A percentile compares a stretch with the other conserved stretches of the same genome.
Evolutionary conservation across 1,139 yeast genomes (phyloP).

Genomic region (Lizanozyma gosingica): DNA sequence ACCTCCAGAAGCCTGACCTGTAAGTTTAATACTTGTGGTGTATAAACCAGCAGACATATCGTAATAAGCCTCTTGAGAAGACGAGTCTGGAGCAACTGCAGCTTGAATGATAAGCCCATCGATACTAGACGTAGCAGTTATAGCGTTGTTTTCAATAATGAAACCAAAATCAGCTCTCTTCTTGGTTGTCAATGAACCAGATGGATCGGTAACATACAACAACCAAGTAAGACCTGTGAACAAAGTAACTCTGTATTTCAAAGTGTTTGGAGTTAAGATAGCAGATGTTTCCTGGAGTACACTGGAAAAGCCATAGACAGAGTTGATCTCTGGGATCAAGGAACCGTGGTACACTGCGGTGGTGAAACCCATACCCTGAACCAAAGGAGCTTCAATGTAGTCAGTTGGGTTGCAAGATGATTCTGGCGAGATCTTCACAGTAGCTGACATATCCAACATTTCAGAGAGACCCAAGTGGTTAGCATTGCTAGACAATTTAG

Average conservation of each 20-base stretch:
- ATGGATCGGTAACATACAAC: conserved; percentile 27
- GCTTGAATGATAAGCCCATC: conserved; percentile 55
- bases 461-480: conserved; percentile 37
- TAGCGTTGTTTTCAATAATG: neutral
- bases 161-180: neutral
- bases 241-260: conserved; percentile 31
- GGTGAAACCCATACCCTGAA: conserved; percentile 67
- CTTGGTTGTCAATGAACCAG: conserved; percentile 2
- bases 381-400: conserved; percentile 29
- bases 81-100: conserved; percentile 41
- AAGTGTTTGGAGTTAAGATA: conserved; percentile 2
- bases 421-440: conserved; percentile 35
- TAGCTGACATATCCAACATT: conserved; percentile 48
- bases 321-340: conserved; percentile 6
- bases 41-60: conserved; percentile 51
- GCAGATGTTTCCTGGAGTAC: conserved; percentile 15
- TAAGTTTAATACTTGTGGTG: neutral
- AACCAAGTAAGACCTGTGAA: conserved; percentile 38
- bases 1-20: conserved; percentile 47
- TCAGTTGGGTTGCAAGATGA: conserved; percentile 11
- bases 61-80: conserved; percentile 20
- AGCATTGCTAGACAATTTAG: conserved; percentile 26
- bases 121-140: neutral
- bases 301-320: conserved; percentile 4
- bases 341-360: conserved; percentile 45